These are phyloP conservation scores for Ampelocalamus luodianensis DNA, from an alignment of 176 grass and related monocot genomes.

Conservation along the genomic window DNA sequence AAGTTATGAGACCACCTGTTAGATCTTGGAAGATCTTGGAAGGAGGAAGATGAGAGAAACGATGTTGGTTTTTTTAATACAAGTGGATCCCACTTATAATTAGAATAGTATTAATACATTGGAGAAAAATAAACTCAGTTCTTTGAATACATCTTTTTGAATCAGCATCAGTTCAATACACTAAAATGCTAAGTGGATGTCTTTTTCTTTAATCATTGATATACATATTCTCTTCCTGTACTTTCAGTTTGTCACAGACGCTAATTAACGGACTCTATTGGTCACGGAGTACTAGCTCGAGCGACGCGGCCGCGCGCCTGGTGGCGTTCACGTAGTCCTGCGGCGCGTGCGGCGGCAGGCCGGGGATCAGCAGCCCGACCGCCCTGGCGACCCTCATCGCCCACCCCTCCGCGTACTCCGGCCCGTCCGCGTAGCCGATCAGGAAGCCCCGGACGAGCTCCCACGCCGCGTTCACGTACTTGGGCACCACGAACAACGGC, in stretches of 20 bases:
- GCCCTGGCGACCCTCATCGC: slow-evolving; percentile 41
- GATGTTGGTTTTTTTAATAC: too few species aligned
- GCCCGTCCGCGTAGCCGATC: slow-evolving; percentile 49
- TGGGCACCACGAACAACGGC: slow-evolving; percentile 50
- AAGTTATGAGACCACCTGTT: too few species aligned
- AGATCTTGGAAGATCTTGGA: too few species aligned
- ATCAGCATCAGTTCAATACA: too few species aligned
- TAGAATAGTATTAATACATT: too few species aligned
- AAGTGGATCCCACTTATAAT: too few species aligned
- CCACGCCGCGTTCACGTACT: slow-evolving; percentile 66
- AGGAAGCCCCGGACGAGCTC: slow-evolving; percentile 62
- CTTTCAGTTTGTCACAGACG: background rate
- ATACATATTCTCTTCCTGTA: too few species aligned
- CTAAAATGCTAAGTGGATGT: too few species aligned
- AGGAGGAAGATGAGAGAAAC: too few species aligned
- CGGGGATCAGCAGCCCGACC: slow-evolving; percentile 60
- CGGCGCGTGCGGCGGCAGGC: slow-evolving; percentile 69
- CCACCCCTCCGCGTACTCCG: slow-evolving; percentile 72
- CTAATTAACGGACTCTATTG: background rate
- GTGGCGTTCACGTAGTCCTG: slow-evolving; percentile 84
- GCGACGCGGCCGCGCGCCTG: slow-evolving; percentile 49
- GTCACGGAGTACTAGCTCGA: slow-evolving; percentile 9
- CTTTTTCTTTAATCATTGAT: background rate
- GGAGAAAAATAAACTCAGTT: too few species aligned
- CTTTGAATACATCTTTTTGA: too few species aligned